phyloP scores from a whole-genome alignment of 164 flowering plant species.

The Vitis rupestris region DNA sequence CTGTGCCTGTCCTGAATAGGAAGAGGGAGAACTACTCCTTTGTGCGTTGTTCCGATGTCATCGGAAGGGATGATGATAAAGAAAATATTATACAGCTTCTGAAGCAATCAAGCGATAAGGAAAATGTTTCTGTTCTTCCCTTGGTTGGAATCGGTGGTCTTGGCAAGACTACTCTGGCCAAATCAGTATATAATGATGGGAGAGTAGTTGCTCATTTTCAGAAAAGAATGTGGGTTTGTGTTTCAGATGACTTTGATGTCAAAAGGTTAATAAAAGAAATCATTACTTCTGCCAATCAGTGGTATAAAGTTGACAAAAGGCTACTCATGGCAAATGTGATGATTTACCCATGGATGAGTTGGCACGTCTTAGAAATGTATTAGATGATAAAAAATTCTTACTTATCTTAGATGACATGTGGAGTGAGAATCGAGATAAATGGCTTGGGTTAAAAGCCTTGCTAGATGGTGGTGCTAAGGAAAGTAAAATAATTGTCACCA shows the following conservation, averaged over 20 bases:
- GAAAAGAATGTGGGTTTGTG: not conserved
- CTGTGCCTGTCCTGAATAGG: no score
- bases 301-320: no score
- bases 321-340: not conserved
- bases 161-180: not conserved
- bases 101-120: not conserved
- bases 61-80: conserved; percentile 3
- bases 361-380: not conserved
- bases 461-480: not conserved
- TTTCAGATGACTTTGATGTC: not conserved
- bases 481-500: not conserved
- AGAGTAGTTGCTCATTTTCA: not conserved
- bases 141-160: not conserved
- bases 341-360: not conserved
- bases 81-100: not conserved
- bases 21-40: conserved; percentile 1
- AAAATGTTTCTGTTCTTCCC: not conserved
- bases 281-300: not conserved
- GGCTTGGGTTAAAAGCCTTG: not conserved
- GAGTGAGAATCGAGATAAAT: not conserved
- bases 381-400: not conserved
- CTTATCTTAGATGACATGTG: not conserved
- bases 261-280: not conserved
- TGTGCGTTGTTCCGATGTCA: conserved; percentile 1
- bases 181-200: not conserved